Percentiles rank a stretch among this genome's conserved stretches.
phyloP scores from a whole-genome alignment of 2,329 filamentous ascomycete genomes.

The Pseudocercospora eumusae region DNA sequence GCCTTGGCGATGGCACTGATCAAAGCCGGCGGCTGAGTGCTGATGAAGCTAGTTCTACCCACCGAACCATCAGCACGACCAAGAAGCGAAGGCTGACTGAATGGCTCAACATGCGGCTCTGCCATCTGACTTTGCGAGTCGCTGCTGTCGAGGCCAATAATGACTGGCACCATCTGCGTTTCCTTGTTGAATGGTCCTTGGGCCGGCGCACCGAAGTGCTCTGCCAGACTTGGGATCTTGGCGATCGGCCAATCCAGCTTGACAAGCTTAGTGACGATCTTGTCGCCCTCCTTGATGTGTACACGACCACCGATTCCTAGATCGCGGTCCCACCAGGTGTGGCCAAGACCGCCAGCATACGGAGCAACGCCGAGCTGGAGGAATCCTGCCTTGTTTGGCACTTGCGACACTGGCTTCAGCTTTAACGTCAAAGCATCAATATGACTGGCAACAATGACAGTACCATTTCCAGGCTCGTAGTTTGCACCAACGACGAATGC shows the following conservation, averaged over 20 bases:
- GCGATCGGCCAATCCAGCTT: constrained; percentile 96
- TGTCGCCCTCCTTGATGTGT: constrained; percentile 76
- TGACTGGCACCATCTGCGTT: constrained; percentile 91
- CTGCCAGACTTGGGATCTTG: constrained; percentile 84
- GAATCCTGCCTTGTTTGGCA: constrained; percentile 82
- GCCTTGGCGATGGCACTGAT: constrained; percentile 79
- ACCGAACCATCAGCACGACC: constrained; percentile 49
- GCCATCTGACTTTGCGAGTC: constrained; percentile 27
- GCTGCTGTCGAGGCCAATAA: constrained; percentile 78
- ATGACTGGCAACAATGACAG: constrained; percentile 87
- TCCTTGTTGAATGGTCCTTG: constrained; percentile 74
- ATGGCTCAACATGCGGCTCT: constrained; percentile 33
- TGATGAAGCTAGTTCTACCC: constrained; percentile 73
- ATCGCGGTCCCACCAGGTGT: constrained; percentile 97
- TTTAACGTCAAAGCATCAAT: constrained; percentile 89
- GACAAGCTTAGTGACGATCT: constrained; percentile 78
- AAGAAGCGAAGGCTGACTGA: constrained; percentile 46
- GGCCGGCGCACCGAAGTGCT: constrained; percentile 80
- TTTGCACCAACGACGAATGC: constrained; percentile 79
- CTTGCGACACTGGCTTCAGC: constrained; percentile 85
- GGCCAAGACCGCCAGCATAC: constrained; percentile 83
- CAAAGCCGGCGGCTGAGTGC: constrained; percentile 81
- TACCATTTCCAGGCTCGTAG: constrained; percentile 81
- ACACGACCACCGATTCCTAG: constrained; percentile 87
- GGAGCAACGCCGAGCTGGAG: constrained; percentile 87